These are phyloP conservation scores for Torulaspora maleeae DNA, from an alignment of 805 yeast genomes.

Conservation along the genomic window DNA sequence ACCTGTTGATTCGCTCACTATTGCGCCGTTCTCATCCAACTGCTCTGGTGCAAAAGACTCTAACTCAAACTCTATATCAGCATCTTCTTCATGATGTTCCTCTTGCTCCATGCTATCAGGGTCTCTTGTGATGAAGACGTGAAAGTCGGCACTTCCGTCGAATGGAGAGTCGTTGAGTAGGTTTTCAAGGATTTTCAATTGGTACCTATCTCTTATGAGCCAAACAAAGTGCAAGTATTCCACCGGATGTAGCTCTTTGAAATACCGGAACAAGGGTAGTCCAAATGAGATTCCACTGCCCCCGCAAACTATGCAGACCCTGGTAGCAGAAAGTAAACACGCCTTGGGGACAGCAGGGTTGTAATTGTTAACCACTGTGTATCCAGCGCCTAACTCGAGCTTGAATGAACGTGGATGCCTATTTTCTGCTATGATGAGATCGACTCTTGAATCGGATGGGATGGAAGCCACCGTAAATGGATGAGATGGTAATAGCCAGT, in stretches of 20 bases:
- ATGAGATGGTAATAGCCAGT: slow-evolving; percentile 55
- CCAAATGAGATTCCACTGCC: slow-evolving; percentile 72
- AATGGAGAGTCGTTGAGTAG: slow-evolving; percentile 1
- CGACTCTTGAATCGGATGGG: slow-evolving; percentile 39
- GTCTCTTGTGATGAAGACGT: slow-evolving; percentile 16
- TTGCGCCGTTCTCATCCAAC: slow-evolving; percentile 20
- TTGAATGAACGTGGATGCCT: slow-evolving; percentile 28
- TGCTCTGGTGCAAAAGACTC: slow-evolving; percentile 14
- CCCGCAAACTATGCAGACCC: slow-evolving; percentile 56
- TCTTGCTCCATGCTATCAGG: slow-evolving; percentile 6
- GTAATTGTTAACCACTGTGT: slow-evolving; percentile 42
- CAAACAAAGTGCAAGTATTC: slow-evolving; percentile 45
- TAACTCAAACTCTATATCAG: slow-evolving; percentile 20
- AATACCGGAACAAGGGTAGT: slow-evolving; percentile 45
- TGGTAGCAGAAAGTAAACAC: slow-evolving; percentile 46
- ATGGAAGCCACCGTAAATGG: slow-evolving; percentile 59
- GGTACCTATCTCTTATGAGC: slow-evolving; percentile 47
- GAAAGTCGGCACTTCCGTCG: slow-evolving; percentile 13
- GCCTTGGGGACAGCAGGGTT: slow-evolving; percentile 41
- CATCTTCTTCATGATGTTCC: slow-evolving; percentile 3
- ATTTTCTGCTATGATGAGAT: slow-evolving; percentile 44
- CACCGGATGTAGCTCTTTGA: slow-evolving; percentile 12
- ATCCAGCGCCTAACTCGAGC: slow-evolving; percentile 32
- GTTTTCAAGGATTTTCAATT: slow-evolving; percentile 41
- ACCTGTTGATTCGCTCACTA: slow-evolving; percentile 3